phyloP scores from a whole-genome alignment of 768 basidiomycete genomes.

The Boletus insuetus region DNA sequence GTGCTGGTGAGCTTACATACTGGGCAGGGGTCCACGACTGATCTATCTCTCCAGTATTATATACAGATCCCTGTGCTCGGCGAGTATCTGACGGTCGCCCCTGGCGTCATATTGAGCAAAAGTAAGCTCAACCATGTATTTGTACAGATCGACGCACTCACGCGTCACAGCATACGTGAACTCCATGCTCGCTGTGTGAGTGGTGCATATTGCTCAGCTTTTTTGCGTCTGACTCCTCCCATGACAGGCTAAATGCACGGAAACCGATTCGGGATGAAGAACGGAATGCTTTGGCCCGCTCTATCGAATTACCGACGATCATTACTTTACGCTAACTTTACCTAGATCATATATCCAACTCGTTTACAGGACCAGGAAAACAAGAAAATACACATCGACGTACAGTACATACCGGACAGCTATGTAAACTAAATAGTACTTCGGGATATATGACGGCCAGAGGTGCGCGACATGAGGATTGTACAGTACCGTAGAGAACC shows the following conservation, averaged over 20 bases:
- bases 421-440: not conserved
- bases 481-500: not conserved
- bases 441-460: not conserved
- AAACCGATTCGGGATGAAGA: conserved; percentile 15
- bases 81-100: conserved; percentile 1
- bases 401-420: not conserved
- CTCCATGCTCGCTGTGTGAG: conserved; percentile 24
- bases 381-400: not conserved
- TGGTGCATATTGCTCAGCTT: not conserved
- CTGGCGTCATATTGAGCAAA: conserved; percentile 13
- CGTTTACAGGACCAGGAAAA: too few species aligned
- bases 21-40: not conserved
- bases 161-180: conserved; percentile 17
- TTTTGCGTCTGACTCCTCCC: not conserved
- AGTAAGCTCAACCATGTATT: not conserved
- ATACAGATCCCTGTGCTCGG: not conserved
- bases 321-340: too few species aligned
- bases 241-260: conserved; percentile 8
- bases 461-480: not conserved
- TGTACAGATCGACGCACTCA: not conserved
- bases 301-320: conserved; percentile 9
- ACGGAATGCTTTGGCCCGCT: not conserved
- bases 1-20: conserved; percentile 5
- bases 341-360: too few species aligned
- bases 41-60: conserved; percentile 10